Evolutionary conservation across 202 grass and related monocot species (phyloP).

Genomic region (Miscanthus sacchariflorus): DNA sequence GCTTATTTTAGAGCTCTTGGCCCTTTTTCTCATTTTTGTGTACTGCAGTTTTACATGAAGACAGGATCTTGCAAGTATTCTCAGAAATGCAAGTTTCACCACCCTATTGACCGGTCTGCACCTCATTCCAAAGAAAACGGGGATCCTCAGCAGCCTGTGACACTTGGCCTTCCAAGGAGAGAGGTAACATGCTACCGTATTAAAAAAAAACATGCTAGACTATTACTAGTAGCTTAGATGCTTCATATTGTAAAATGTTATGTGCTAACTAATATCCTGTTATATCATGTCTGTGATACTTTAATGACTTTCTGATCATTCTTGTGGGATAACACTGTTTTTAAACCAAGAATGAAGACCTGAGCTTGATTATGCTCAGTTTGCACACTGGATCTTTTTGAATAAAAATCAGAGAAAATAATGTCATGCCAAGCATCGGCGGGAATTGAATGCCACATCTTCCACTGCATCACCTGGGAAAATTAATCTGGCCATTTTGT

Average conservation of each 20-base stretch:
- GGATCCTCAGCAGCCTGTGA: conserved; percentile 50
- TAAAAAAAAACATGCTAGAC: not conserved
- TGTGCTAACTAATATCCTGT: not conserved
- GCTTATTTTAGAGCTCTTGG: not conserved
- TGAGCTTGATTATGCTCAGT: not conserved
- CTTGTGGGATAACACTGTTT: not conserved
- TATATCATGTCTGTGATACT: not conserved
- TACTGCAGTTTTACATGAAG: conserved; percentile 96
- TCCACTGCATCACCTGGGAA: not conserved
- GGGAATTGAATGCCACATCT: not conserved
- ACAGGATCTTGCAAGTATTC: conserved; percentile 82
- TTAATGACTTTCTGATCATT: not conserved
- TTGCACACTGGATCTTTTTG: conserved; percentile 12
- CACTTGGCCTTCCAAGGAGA: conserved; percentile 87
- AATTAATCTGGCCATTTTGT: not conserved
- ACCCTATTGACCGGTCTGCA: conserved; percentile 70
- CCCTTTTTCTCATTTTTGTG: conserved; percentile 30
- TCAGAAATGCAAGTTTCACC: conserved; percentile 95
- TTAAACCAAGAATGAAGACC: not conserved
- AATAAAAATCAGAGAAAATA: not conserved
- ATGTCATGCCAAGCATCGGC: not conserved
- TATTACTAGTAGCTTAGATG: not conserved
- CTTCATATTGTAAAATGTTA: not conserved
- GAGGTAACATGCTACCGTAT: conserved; percentile 56
- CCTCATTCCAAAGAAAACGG: conserved; percentile 30